A percentile compares a stretch with the other conserved stretches of the same genome.
Evolutionary conservation across 176 grass and related monocot species (phyloP).

Genomic region (Chloris gayana): DNA sequence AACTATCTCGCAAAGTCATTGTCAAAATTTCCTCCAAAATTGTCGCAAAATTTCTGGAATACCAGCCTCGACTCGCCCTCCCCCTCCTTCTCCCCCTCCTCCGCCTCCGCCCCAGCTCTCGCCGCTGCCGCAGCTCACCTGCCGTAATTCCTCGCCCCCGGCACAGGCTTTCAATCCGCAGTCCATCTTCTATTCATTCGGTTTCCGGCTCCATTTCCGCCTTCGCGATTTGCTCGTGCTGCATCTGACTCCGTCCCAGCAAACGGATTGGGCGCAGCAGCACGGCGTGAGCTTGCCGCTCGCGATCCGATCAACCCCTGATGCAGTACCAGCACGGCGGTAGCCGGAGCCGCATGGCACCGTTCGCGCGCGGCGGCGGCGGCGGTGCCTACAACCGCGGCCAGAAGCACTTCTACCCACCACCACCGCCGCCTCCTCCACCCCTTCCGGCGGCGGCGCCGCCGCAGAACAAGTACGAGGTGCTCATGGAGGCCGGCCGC

Average conservation of each 20-base stretch:
- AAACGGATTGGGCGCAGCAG: conserved; percentile 35
- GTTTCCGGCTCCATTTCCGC: neutral
- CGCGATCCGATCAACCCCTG: conserved; percentile 23
- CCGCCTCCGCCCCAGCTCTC: neutral
- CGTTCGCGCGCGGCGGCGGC: conserved; percentile 49
- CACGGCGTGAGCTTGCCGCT: conserved; percentile 32
- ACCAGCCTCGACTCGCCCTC: conserved; percentile 14
- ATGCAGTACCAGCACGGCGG: conserved; percentile 53
- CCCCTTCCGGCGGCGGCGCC: neutral
- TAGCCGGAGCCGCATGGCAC: conserved; percentile 46
- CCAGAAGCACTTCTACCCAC: conserved; percentile 49
- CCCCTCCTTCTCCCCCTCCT: neutral
- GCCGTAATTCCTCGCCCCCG: conserved; percentile 2
- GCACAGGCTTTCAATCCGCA: conserved; percentile 1
- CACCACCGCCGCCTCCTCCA: neutral
- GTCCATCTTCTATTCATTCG: neutral
- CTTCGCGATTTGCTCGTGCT: conserved; percentile 17
- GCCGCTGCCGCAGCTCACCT: neutral
- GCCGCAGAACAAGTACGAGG: conserved; percentile 59
- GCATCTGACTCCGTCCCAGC: conserved; percentile 31
- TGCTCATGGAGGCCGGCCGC: conserved; percentile 87
- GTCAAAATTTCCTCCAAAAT: neutral
- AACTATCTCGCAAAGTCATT: no score
- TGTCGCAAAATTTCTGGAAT: neutral
- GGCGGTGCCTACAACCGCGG: conserved; percentile 21